These are phyloP conservation scores for Entomortierella lignicola DNA, from an alignment of 192 early-diverging fungal species.

Conservation along the genomic window DNA sequence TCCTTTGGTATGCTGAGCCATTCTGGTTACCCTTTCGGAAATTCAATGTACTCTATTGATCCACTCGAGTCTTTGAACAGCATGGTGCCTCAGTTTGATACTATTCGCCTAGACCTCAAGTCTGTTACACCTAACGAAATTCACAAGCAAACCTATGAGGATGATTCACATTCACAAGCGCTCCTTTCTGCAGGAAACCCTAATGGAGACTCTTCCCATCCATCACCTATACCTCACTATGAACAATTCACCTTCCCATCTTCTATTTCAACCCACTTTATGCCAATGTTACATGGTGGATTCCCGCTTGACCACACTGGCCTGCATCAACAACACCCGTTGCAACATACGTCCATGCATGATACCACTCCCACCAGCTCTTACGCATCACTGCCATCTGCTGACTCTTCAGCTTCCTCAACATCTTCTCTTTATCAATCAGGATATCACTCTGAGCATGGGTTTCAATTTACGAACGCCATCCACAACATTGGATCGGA, in stretches of 20 bases:
- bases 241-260: conserved; percentile 44
- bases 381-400: conserved; percentile 29
- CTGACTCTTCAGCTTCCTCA: conserved; percentile 31
- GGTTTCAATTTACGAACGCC: conserved; percentile 6
- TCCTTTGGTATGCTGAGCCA: conserved; percentile 48
- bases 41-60: conserved; percentile 46
- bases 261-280: conserved; percentile 47
- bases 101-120: conserved; percentile 49
- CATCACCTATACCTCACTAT: conserved; percentile 50
- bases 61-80: conserved; percentile 44
- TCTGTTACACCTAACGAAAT: conserved; percentile 48
- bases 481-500: conserved; percentile 6
- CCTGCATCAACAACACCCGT: conserved; percentile 17
- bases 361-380: conserved; percentile 18
- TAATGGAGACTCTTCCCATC: conserved; percentile 34
- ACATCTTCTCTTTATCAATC: conserved; percentile 13
- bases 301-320: conserved; percentile 24
- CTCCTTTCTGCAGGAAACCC: conserved; percentile 26
- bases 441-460: conserved; percentile 3
- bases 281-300: conserved; percentile 19
- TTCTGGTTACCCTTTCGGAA: conserved; percentile 28
- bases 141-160: conserved; percentile 31
- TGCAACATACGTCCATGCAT: conserved; percentile 11
- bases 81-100: conserved; percentile 41
- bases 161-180: conserved; percentile 9